A percentile compares a stretch with the other conserved stretches of the same genome.
Evolutionary conservation across 2,329 filamentous ascomycete species (phyloP).

Genomic region (Myriosclerotinia curreyana): DNA sequence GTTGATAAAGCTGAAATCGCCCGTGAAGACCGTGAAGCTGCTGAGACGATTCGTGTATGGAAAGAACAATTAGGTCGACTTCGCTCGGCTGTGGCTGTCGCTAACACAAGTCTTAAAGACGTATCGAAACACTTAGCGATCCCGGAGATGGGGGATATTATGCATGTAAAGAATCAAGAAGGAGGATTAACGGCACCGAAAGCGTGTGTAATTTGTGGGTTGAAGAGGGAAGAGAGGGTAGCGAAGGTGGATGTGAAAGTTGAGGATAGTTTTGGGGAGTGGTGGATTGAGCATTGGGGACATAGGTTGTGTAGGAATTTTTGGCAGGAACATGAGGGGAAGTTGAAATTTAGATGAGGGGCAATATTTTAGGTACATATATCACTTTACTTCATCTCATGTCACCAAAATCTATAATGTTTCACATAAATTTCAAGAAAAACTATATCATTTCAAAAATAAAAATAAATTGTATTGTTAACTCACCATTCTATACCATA

Average conservation of each 20-base stretch:
- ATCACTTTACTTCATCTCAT: too few species aligned
- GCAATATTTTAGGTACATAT: too few species aligned
- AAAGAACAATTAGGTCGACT: slow-evolving; percentile 71
- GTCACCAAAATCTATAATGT: too few species aligned
- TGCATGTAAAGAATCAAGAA: slow-evolving; percentile 66
- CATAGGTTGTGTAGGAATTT: slow-evolving; percentile 78
- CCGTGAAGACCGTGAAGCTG: slow-evolving; percentile 80
- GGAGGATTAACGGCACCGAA: slow-evolving; percentile 71
- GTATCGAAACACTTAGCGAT: slow-evolving; percentile 44
- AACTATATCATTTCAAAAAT: too few species aligned
- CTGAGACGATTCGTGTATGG: slow-evolving; percentile 75
- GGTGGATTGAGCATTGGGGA: slow-evolving; percentile 91
- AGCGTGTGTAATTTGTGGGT: slow-evolving; percentile 78
- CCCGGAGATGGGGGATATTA: slow-evolving; percentile 68
- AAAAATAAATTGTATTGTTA: too few species aligned
- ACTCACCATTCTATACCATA: too few species aligned
- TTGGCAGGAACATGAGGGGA: slow-evolving; percentile 73
- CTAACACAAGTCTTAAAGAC: slow-evolving; percentile 47
- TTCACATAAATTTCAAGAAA: too few species aligned
- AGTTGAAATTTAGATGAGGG: slow-evolving; percentile 47
- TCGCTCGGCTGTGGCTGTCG: slow-evolving; percentile 67
- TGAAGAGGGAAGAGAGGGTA: slow-evolving; percentile 84
- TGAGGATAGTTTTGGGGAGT: slow-evolving; percentile 92
- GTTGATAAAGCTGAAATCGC: slow-evolving; percentile 79
- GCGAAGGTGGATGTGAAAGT: slow-evolving; percentile 66